Evolutionary conservation across 2,329 filamentous ascomycete species (phyloP).

Genomic region (Colletotrichum lentis): DNA sequence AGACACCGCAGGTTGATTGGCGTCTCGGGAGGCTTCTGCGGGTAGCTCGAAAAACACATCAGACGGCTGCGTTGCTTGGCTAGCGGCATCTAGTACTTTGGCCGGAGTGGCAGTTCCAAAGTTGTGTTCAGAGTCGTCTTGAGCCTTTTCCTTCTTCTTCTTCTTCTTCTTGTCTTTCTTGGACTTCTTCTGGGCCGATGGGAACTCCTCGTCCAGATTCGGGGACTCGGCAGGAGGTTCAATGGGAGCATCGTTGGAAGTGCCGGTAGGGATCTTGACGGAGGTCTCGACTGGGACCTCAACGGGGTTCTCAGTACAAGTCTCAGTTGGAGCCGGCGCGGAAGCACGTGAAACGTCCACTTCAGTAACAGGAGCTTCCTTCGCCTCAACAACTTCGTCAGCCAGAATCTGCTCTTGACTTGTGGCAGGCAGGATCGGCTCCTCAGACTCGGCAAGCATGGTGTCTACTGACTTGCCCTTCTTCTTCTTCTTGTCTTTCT

Average conservation of each 20-base stretch:
- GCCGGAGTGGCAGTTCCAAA: slow-evolving; percentile 19
- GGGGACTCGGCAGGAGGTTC: not conserved
- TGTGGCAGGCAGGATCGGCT: not conserved
- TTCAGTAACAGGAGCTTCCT: not conserved
- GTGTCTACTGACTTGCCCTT: slow-evolving; percentile 35
- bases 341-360: not conserved
- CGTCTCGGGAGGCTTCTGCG: not conserved
- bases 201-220: slow-evolving; percentile 39
- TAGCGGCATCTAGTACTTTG: slow-evolving; percentile 3
- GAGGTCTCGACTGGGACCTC: not conserved
- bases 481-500: slow-evolving; percentile 43
- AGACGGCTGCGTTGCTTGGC: not conserved
- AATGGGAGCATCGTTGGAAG: not conserved
- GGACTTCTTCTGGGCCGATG: slow-evolving; percentile 29
- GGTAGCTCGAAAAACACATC: slow-evolving; percentile 1
- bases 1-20: not conserved
- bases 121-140: slow-evolving; percentile 8
- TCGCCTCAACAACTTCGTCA: not conserved
- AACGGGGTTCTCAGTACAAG: not conserved
- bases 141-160: slow-evolving; percentile 10
- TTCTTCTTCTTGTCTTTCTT: slow-evolving; percentile 40
- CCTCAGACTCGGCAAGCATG: not conserved
- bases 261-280: not conserved
- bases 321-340: not conserved
- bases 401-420: not conserved